Evolutionary conservation across 2,329 filamentous ascomycete species (phyloP), one percentile per base, ranked within the genome.

Genomic region (Thelonectria discophora): DNA sequence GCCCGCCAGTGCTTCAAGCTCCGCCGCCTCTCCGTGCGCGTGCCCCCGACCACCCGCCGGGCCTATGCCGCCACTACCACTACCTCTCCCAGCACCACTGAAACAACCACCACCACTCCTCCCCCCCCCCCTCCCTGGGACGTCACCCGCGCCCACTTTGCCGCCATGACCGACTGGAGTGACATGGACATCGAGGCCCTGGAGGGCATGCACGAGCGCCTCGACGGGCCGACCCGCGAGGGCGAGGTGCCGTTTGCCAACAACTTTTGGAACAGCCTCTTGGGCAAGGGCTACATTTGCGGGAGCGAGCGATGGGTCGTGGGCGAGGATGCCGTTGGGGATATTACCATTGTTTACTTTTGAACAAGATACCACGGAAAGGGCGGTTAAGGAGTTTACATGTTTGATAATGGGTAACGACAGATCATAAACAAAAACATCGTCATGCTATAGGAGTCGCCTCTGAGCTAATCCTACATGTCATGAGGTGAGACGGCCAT

Each of bases 301-400:
- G 88, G 86, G 1, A 84, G 87, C 62, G 87, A 89, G 72, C 75
- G 84, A 56, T 89, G 86, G 81, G 55, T 89, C n/a, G 73, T 89
- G 11, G 87, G 87, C 0, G 84, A 89, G 74, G 86, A 86, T 69
- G 64, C 66, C 1, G 70, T 77, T 9, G 79, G 83, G 32, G 78
- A 81, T 61, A 72, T 89, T 47, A 84, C 85, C 1, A 74, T 89
- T 57, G 75, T 84, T 60, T 73, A 80, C 56, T 89, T 89, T 62
- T 65, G 24, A 40, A 42, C 12, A 37, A 12, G 5, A 17, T 7
- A 32, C 4, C 27, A n/a, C 6, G 10, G 49, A 54, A 43, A 51
- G 37, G 51, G 13, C 32, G n/a, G 32, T 15, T 17, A 30, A 40
- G 82, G 68, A 76, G 53, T 37, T 47, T 43, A 37, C 82, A 67